Evolutionary conservation across 2,329 filamentous ascomycete genomes (phyloP), one percentile per base, ranked within the genome.

Genomic region (Aureobasidium namibiae): DNA sequence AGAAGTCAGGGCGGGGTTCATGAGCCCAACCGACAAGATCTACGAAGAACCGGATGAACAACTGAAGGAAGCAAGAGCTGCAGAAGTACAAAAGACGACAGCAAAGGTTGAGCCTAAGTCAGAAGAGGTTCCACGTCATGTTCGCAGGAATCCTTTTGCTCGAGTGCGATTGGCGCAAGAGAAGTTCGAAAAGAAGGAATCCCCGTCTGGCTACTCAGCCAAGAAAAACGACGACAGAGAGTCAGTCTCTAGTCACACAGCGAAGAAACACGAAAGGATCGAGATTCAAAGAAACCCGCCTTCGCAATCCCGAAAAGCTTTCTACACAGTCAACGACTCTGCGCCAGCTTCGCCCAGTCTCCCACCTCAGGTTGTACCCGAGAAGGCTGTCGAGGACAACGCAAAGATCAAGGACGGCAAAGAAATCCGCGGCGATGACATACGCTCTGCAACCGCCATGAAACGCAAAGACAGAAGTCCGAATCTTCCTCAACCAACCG

Each of bases 381-480:
- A 71, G 58, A 76, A 79, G 21, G 73, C 77, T 7, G 75, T 65
- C 3, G 63, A 67, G 10, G 60, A 68, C 61, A 63, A 67, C 36
- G 64, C 70, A n/a, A 82, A 81, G 45, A 86, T 79, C 64, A 91
- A 88, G 73, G 85, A 94, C 67, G 90, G 88, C 21, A 80, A 90
- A 63, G 92, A 96, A 72, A 84, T 96, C 63, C 84, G 92, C 65
- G 78, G 88, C 67, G 87, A 96, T 53, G 92, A 97, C 61, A 94
- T 97, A 64, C 85, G 90, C 61, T 84, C 89, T 65, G 92, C 92
- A 58, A 97, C 92, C 8, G 94, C 89, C 74, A 95, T 95, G 83
- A 87, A 80, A 70, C 78, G 94, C 64, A 91, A 85, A 71, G 90
- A 96, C 73, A 86, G 92, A 69, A 96, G 91, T 74, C 75, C 85